Base-by-base conservation (phyloP, 345 rosid genomes). In the Rhodamnia argentea region DNA sequence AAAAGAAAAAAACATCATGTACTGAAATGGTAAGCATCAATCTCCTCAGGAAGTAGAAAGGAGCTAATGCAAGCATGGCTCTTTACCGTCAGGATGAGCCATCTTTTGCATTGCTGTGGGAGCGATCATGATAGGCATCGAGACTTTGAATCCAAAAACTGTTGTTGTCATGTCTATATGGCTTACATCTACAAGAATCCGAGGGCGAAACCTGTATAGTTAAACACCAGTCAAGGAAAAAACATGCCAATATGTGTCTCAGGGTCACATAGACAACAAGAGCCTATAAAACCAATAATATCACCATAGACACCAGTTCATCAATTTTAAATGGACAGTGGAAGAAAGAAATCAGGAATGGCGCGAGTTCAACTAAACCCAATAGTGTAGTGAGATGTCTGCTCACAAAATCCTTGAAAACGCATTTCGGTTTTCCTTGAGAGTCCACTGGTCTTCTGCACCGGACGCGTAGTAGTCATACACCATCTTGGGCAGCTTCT, bases 21-120 rank as follows among this genome's bases (percentile, higher is more conserved):
- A 16, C 52, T 85, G 83, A 52, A 62, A 51, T 47, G 26, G 47
- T 82, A 64, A 70, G 83, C 26, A 58, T 40, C 24, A 42, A 9
- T 56, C 60, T 32, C 54, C 18, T 58, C 56, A 3, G 52, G 50
- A 7, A 15, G n/a, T 23, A 62, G n/a, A 14, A 29, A 59, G n/a
- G 12, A 84, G 10, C 37, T 40, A 22, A 22, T 29, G 50, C 76
- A 84, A 24, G 10, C 24, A 18, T 70, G 81, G 47, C 24, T 37
- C 42, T 70, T 20, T 70, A 94, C 98, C 99, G 83, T 96, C 97
- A 85, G 98, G 98, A 85, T 96, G 99, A 84, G 98, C 99, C 99
- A 97, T 96, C 91, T 96, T 97, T 93, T 95, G 99, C 94, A 97
- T 90, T n/a, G 98, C 99, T 16, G 98, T 91, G 78, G 99, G 99